Base-by-base conservation (phyloP, 768 basidiomycete genomes). In the Clitopilus hobsonii region DNA sequence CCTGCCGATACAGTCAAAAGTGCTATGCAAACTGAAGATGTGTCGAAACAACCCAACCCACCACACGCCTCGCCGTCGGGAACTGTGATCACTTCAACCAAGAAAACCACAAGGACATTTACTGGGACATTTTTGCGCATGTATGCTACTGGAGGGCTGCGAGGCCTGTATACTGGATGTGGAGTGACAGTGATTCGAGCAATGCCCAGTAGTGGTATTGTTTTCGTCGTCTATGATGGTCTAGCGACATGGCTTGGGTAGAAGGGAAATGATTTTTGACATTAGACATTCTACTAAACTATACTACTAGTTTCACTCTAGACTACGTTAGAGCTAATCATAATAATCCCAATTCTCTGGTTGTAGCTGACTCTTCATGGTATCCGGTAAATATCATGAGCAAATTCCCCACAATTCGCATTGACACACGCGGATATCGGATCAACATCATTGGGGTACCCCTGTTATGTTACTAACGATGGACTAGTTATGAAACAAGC, bases 1-100 rank as follows among this genome's bases (percentile, higher is more conserved):
- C 94, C 94, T 1, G 92, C 90, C 4, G 94, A 96, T 71, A 88
- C 87, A 25, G 83, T 96, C 62, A 95, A 96, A 73, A 90, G 87
- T 56, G 84, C 89, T 45, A 89, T 95, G 67, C 94, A 96, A 74
- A 97, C 94, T 0, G 86, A 85, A 63, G 89, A 89, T 55, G 91
- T 94, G 67, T 76, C 94, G 51, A 77, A 85, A 8, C 82, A 84
- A 30, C 51, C 56, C 22, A 24, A 18, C 24, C 57, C 41, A 5
- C 41, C 18, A 23, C 41, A 49, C 2, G 26, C 28, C 11, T 54
- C 30, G 25, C 32, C 50, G 6, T 22, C 38, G 5, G 28, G 32
- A 22, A 47, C 38, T 20, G 50, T 45, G 41, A 29, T 47, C 10
- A 45, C 54, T 28, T 32, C 24, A n/a, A 38, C 49, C 22, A 53